Evolutionary conservation across 1,284 basidiomycete genomes (phyloP).

Genomic region (Pseudozyma thailandica): DNA sequence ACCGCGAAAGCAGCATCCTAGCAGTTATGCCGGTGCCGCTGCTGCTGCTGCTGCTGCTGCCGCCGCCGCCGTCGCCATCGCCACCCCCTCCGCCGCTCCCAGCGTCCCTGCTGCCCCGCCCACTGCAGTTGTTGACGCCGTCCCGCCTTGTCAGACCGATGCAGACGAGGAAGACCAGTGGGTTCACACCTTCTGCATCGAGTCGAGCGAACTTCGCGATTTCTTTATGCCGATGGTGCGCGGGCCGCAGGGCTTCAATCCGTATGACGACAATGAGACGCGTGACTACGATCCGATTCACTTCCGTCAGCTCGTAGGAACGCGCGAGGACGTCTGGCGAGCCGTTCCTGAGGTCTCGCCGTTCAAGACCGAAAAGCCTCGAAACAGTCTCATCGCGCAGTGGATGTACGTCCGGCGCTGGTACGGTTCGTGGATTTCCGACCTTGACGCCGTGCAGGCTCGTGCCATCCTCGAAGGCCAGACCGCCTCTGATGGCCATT

Average conservation of each 20-base stretch:
- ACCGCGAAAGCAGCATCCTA: no score
- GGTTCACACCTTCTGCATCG: not conserved
- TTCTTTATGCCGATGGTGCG: constrained; percentile 19
- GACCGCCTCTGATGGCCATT: constrained; percentile 3
- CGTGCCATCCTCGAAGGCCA: constrained; percentile 13
- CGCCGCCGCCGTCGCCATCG: not conserved
- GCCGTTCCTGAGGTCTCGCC: no score
- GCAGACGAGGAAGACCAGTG: not conserved
- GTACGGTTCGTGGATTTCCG: constrained; percentile 13
- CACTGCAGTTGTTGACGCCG: no score
- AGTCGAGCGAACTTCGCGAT: constrained; percentile 1
- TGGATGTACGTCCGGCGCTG: constrained; percentile 13
- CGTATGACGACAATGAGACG: constrained; percentile 1
- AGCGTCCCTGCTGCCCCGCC: no score
- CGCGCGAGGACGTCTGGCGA: no score
- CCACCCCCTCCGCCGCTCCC: no score
- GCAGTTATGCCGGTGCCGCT: not conserved
- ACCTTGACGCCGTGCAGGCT: constrained; percentile 11
- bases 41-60: not conserved
- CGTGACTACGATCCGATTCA: constrained; percentile 1
- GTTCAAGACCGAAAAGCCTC: no score
- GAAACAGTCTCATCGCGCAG: no score
- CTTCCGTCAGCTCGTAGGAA: no score
- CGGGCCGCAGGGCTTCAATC: constrained; percentile 11
- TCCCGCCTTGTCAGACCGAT: not conserved